Base-by-base conservation (phyloP, 371 early-diverging fungal species). In the Syncephalis plumigaleata region DNA sequence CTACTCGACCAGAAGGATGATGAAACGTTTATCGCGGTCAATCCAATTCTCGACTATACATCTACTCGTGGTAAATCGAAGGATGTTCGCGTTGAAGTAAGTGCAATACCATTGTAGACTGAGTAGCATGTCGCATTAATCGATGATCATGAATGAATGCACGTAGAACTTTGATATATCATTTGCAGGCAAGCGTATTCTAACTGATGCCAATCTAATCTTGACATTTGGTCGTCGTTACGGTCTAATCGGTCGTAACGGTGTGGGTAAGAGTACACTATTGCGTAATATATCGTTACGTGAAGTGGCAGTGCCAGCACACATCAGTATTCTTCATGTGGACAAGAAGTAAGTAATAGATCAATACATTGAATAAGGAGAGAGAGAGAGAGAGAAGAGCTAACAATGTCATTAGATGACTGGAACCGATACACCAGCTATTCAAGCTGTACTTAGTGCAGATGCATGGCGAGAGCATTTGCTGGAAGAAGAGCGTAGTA, bases 231-330 rank as follows among this genome's bases (percentile, higher is more conserved):
- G 95, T 26, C 77, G 96, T 50, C 72, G 94, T 42, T 95, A 96
- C 65, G 96, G 96, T 63, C 73, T 99, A 15, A 85, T 98, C 15
- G 99, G 99, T 52, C 81, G 86, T 55, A 99, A 98, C 77, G 99
- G 99, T 73, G 84, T 93, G 44, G 91, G 91, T 57, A 99, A 99
- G 69, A 92, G 96, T 9, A 98, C 98, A 8, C 69, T 99, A 31
- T 56, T 99, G 40, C 79, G 91, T 27, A 87, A 88, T 25, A 84
- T 99, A 53, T 86, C 92, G 17, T 68, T 73, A 59, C 77, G 90
- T 57, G 94, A 95, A 62, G 67, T 98, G 51, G 67, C 69, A 22
- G 81, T 90, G 13, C 90, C 97, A 27, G 73, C 80, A 1, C 84
- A 83, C 50, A 79, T 89, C 55, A 84, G 83, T 56, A 81, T 97